Base-by-base conservation (phyloP, 176 grass and related monocot species). In the Musa troglodytarum region DNA sequence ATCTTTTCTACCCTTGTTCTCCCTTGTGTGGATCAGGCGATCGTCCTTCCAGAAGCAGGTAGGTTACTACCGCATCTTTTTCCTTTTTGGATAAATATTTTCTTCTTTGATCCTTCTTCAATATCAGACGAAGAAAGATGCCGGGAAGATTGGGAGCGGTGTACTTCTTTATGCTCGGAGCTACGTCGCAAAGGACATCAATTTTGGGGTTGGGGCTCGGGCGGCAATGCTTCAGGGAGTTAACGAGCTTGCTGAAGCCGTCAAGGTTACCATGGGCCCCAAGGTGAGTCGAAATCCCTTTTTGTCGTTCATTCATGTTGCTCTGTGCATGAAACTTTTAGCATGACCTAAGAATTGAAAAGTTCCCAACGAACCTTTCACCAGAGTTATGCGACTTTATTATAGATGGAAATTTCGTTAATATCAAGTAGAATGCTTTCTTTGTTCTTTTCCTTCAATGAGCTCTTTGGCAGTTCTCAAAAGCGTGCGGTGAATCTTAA, bases 191-290 rank as follows among this genome's bases (percentile, higher is more conserved):
- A 92, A 88, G 86, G 89, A 88, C 66, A 85, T 92, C 72, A n/a
- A 73, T 63, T 92, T 92, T 65, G 89, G 86, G 26, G 25, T 76
- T n/a, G 63, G 68, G 53, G 86, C 89, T 28, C 89, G 89, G 16
- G 81, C 86, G 49, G 81, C 83, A 72, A 86, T 92, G 81, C 86
- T 92, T 29, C 89, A 84, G 72, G 89, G 89, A 63, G 89, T 92
- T 71, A 88, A 86, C 66, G 89, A 92, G 67, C 86, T 92, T 76
- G 83, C 89, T 13, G 89, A 92, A 29, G 89, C 89, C 23, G 89
- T 92, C 71, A 92, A 92, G 78, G 81, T 88, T 73, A 92, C 89
- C 75, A 92, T 92, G 89, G 89, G 89, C 22, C 89, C 89, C 78
- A 92, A 92, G 83, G 89, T 92, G 68, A 24, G 82, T 70, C 16